Evolutionary conservation across 78 protist genomes (phyloP).

Genomic region (Dictyostelium intermedium): DNA sequence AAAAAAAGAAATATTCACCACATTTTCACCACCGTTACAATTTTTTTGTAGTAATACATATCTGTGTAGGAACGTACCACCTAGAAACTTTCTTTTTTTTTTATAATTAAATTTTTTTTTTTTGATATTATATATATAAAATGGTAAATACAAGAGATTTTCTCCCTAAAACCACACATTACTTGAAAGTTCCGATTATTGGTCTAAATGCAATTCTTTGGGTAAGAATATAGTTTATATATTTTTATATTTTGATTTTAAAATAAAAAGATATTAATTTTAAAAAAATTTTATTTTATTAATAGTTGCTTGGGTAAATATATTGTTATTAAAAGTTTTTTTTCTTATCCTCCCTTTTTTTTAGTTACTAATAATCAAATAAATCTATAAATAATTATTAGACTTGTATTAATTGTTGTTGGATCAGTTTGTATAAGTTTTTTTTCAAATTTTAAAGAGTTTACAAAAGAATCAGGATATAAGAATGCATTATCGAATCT

Average conservation of each 20-base stretch:
- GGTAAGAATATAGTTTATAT: not conserved
- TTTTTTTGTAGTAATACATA: too few species aligned
- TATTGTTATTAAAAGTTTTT: too few species aligned
- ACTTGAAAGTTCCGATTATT: slow-evolving; percentile 58
- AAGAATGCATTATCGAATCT: slow-evolving; percentile 11
- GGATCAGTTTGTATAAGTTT: slow-evolving; percentile 27
- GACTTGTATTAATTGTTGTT: slow-evolving; percentile 33
- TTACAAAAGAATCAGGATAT: not conserved
- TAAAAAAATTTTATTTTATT: too few species aligned
- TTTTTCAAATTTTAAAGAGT: slow-evolving; percentile 17
- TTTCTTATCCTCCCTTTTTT: not conserved
- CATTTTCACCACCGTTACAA: not conserved
- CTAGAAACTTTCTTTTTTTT: not conserved
- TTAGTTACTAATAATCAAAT: not conserved
- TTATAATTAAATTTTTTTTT: too few species aligned
- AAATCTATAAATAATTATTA: too few species aligned
- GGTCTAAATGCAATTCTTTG: slow-evolving; percentile 54
- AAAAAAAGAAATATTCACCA: not conserved
- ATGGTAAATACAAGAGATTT: slow-evolving; percentile 71
- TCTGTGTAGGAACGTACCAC: too few species aligned
- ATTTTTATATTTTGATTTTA: not conserved
- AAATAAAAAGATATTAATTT: not conserved
- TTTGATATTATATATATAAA: too few species aligned
- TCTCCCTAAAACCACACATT: slow-evolving; percentile 55
- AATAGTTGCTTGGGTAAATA: not conserved